Base-by-base conservation (phyloP, 1,139 yeast species). In the Sugiyamaella castrensis region DNA sequence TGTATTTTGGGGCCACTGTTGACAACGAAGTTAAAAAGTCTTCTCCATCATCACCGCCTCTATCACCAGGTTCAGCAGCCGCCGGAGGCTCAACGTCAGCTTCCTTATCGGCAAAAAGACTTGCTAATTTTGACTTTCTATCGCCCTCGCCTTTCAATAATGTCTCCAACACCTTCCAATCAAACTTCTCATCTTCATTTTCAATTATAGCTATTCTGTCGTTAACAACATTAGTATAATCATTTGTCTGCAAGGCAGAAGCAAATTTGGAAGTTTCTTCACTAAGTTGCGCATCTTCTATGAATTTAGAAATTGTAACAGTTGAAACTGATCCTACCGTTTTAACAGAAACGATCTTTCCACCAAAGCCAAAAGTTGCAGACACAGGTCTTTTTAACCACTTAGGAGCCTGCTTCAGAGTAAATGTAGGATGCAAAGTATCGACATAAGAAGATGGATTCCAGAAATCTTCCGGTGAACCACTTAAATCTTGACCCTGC, bases 331-430 rank as follows among this genome's bases (percentile, higher is more conserved):
- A 52, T 28, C 70, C 70, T 47, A 70, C 70, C 32, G 73, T 71
- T 38, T 69, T 66, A 29, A 87, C 80, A 8, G 75, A 67, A 7
- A 86, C 95, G 42, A 92, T 68, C 69, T 87, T 88, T 38, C 96
- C 95, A 49, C 98, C 98, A 70, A 89, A 92, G 0, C 96, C 98
- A 73, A 94, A 94, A 4, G 82, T 74, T 8, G 84, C 96, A 42
- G 84, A 75, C 2, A 79, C 74, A n/a, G 89, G 89, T 56, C 84
- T 76, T 56, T 79, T 79, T 55, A 88, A 78, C 98, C 98, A 94
- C 51, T 72, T 67, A 38, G 99, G 99, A 19, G 98, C 95, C 68
- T 89, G 96, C 53, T 76, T 73, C 31, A 79, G 74, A 29, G 75
- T 73, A 58, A 85, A 84, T 40, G 69, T 63, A 11, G 79, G 79